Evolutionary conservation across 2,329 filamentous ascomycete species (phyloP).

Genomic region (Curvularia eragrostidis): DNA sequence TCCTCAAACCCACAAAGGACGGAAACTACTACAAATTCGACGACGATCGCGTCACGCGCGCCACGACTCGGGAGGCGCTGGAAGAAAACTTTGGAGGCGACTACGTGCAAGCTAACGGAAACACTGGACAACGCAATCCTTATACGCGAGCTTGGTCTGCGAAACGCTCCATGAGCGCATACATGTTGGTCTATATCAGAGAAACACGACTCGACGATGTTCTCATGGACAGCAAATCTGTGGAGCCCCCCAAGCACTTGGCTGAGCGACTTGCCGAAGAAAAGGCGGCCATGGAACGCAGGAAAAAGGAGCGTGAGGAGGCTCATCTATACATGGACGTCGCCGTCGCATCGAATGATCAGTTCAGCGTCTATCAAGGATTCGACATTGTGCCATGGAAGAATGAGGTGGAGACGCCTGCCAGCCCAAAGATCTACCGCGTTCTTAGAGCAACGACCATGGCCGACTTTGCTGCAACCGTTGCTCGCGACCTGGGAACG

Average conservation of each 20-base stretch:
- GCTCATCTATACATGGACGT: slow-evolving; percentile 90
- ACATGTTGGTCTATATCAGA: slow-evolving; percentile 98
- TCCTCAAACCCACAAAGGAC: slow-evolving; percentile 87
- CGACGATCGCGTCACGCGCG: slow-evolving; percentile 95
- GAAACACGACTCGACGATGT: slow-evolving; percentile 85
- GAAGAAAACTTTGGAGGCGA: slow-evolving; percentile 98
- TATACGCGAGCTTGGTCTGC: slow-evolving; percentile 69
- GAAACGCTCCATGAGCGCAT: slow-evolving; percentile 82
- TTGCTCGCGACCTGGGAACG: slow-evolving; percentile 73
- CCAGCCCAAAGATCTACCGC: slow-evolving; percentile 75
- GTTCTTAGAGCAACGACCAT: slow-evolving; percentile 78
- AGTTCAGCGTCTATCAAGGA: slow-evolving; percentile 80
- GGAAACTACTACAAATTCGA: slow-evolving; percentile 97
- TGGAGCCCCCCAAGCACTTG: slow-evolving; percentile 82
- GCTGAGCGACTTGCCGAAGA: slow-evolving; percentile 83
- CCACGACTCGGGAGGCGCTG: slow-evolving; percentile 86
- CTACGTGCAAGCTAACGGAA: slow-evolving; percentile 67
- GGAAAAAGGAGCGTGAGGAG: slow-evolving; percentile 88
- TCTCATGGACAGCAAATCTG: slow-evolving; percentile 74
- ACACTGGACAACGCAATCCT: slow-evolving; percentile 65
- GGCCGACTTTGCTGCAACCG: slow-evolving; percentile 71
- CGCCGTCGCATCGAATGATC: slow-evolving; percentile 79
- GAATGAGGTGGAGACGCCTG: slow-evolving; percentile 64
- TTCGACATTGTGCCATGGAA: slow-evolving; percentile 74
- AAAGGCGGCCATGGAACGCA: slow-evolving; percentile 74